Base-by-base conservation (phyloP, 1,284 basidiomycete species). In the Athelia sp. region DNA sequence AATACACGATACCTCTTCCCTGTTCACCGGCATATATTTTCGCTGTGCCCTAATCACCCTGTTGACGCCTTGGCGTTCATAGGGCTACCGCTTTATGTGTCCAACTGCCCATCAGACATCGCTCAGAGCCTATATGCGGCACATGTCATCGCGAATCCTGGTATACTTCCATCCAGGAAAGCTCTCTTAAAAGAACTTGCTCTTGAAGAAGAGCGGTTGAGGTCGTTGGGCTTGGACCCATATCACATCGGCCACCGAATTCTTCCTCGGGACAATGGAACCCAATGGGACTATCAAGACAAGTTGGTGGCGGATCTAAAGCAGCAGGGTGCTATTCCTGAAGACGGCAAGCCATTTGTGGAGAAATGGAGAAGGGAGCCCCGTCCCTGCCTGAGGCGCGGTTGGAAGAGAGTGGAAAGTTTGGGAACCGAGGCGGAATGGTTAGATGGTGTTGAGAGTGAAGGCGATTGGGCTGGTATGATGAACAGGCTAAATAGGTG, bases 1-100 rank as follows among this genome's bases (percentile, higher is more conserved):
- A 82, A 81, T 59, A 58, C 71, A 23, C 70, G 68, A 1, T 81
- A 82, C 58, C 67, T 82, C 32, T 79, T 77, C 58, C 80, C 81
- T 10, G 61, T 81, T 9, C 70, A 79, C 56, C 59, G 66, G 36
- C 77, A 81, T 58, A 71, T 81, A 29, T 72, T 82, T 56, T 75
- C 74, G 15, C 64, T 82, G 36, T 70, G 72, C 19, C 59, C 70
- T 3, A 58, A 63, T 2, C 63, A 77, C 47, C 79, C 79, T 2
- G 61, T 69, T 1, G 77, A 71, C 23, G 74, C 78, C 15, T 71
- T 82, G 18, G 67, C 75, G 11, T 81, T 82, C 61, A 65, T 82
- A 51, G 79, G 80, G 3, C 67, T 82, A 1, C 70, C 71, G 8
- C 57, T 66, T 14, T 58, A 66, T 38, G 73, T 76, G 23, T 64